Percentiles rank a stretch among this genome's conserved stretches.
Evolutionary conservation across 768 basidiomycete genomes (phyloP).

Genomic region (Tylopilus subfusipes): DNA sequence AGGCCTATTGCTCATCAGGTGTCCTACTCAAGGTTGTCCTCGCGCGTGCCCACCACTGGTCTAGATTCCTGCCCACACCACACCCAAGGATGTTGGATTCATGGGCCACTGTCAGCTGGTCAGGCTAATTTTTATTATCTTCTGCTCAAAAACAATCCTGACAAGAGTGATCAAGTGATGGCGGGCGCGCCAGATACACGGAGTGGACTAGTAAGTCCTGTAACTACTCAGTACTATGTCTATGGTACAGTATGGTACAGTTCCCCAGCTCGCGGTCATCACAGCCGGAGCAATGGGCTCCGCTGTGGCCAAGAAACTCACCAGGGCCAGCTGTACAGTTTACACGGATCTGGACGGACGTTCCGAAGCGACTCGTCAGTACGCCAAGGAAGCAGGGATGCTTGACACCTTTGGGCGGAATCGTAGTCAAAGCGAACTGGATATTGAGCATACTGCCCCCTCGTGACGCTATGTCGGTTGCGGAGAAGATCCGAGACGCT

Average conservation of each 20-base stretch:
- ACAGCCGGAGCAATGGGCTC: conserved; percentile 61
- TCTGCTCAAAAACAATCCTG: conserved; percentile 1
- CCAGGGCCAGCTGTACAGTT: conserved; percentile 46
- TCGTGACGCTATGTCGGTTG: conserved; percentile 46
- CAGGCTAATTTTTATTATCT: neutral
- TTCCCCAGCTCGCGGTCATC: conserved; percentile 43
- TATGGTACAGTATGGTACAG: too few species aligned
- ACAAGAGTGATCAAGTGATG: conserved; percentile 15
- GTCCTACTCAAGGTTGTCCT: conserved; percentile 10
- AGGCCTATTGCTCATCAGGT: conserved; percentile 1
- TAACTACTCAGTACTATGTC: too few species aligned
- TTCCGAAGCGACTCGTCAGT: conserved; percentile 46
- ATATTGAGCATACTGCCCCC: conserved; percentile 60
- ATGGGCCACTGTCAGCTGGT: neutral
- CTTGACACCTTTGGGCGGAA: conserved; percentile 35
- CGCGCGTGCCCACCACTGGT: conserved; percentile 10
- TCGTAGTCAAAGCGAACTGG: conserved; percentile 38
- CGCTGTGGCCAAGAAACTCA: conserved; percentile 48
- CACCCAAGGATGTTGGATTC: neutral
- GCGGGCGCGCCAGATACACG: too few species aligned
- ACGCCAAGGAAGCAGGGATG: conserved; percentile 53
- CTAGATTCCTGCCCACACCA: conserved; percentile 18
- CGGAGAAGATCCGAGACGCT: conserved; percentile 28
- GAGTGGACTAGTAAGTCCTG: too few species aligned
- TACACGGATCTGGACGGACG: conserved; percentile 54